These are phyloP conservation scores for Sungouiozyma ichnusensis DNA, from an alignment of 805 yeast species.

Conservation along the genomic window DNA sequence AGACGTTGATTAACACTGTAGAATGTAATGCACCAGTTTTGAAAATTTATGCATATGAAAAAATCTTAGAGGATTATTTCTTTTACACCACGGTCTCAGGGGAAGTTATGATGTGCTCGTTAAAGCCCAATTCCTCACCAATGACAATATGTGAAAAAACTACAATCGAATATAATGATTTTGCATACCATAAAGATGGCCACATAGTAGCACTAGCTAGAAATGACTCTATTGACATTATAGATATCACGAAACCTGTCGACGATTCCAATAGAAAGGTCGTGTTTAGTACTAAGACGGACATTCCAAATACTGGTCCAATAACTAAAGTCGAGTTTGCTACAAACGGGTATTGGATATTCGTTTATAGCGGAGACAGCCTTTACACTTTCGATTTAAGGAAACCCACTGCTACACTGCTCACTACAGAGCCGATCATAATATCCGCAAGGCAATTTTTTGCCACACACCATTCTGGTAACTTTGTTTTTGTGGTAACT, in stretches of 20 bases:
- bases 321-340: conserved; percentile 15
- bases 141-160: neutral
- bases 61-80: neutral
- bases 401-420: conserved; percentile 15
- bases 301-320: conserved; percentile 7
- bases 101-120: neutral
- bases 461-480: conserved; percentile 5
- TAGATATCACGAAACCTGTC: conserved; percentile 9
- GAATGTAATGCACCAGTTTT: neutral
- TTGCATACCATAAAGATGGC: conserved; percentile 31
- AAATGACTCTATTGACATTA: conserved; percentile 5
- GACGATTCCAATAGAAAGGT: conserved; percentile 7
- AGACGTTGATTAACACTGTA: neutral
- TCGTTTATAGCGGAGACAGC: conserved; percentile 11
- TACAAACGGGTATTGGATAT: conserved; percentile 27
- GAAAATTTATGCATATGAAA: neutral
- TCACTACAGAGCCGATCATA: conserved; percentile 8
- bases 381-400: conserved; percentile 21
- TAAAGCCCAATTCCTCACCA: neutral
- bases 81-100: neutral
- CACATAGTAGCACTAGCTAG: conserved; percentile 22
- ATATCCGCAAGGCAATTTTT: neutral
- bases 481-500: neutral
- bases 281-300: conserved; percentile 6
- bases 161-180: neutral